Conservation (phyloP, 805 yeast species). For the Schizosaccharomyces japonicus region DNA sequence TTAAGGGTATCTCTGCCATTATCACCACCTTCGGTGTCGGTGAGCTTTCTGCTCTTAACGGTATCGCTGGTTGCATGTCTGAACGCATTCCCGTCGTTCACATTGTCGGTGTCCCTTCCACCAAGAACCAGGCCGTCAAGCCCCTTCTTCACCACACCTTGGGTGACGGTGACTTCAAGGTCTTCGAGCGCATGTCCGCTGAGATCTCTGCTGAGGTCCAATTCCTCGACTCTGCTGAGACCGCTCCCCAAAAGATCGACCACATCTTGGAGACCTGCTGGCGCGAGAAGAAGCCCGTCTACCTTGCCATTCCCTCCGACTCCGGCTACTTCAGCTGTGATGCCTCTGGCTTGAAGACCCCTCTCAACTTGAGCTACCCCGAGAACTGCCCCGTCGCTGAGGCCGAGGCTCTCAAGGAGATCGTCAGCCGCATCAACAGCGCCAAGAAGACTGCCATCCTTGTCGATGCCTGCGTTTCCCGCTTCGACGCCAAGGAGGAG, state of each 20-base stretch:
- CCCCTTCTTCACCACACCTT: slow-evolving; percentile 59
- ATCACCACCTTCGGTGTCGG: slow-evolving; percentile 55
- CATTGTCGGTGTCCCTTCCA: slow-evolving; percentile 51
- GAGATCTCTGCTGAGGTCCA: slow-evolving; percentile 30
- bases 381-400: slow-evolving; percentile 18
- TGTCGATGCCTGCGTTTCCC: slow-evolving; percentile 45
- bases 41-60: slow-evolving; percentile 64
- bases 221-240: slow-evolving; percentile 21
- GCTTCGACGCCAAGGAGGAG: slow-evolving; percentile 28
- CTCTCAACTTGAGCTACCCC: slow-evolving; percentile 15
- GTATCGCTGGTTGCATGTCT: slow-evolving; percentile 59
- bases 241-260: slow-evolving; percentile 43
- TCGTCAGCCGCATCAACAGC: slow-evolving; percentile 27
- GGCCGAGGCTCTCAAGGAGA: slow-evolving; percentile 32
- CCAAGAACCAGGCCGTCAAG: slow-evolving; percentile 12
- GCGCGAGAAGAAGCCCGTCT: slow-evolving; percentile 15
- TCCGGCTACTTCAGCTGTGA: slow-evolving; percentile 9
- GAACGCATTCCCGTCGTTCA: slow-evolving; percentile 61
- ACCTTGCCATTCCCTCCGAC: slow-evolving; percentile 11
- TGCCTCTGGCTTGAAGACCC: slow-evolving; percentile 18
- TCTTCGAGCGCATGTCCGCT: slow-evolving; percentile 43
- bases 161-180: slow-evolving; percentile 63
- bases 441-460: slow-evolving; percentile 39
- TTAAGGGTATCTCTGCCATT: slow-evolving; percentile 37
- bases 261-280: slow-evolving; percentile 24